Conservation (phyloP, 257 asterid species). For the Petunia axillaris region DNA sequence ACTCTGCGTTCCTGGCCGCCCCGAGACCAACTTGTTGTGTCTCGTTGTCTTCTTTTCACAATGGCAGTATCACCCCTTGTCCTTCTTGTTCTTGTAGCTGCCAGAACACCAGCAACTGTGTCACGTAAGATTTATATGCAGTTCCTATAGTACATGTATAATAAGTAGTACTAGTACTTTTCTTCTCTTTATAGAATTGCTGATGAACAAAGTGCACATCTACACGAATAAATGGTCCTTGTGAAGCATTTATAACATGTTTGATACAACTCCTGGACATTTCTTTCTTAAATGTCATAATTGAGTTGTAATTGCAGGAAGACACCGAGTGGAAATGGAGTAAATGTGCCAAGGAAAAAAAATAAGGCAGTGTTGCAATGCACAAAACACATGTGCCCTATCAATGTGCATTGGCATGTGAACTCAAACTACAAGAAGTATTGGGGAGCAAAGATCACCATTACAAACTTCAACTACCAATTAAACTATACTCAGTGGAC, state of each 20-base stretch:
- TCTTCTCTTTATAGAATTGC: background rate
- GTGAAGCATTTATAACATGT: background rate
- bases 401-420: constrained; percentile 82
- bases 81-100: constrained; percentile 75
- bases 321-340: constrained; percentile 44
- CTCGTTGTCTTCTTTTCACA: constrained; percentile 78
- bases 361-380: constrained; percentile 59
- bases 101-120: constrained; percentile 55
- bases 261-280: background rate
- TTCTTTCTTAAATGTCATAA: background rate
- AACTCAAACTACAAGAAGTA: constrained; percentile 60
- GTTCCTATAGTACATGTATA: background rate
- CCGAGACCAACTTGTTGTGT: constrained; percentile 67
- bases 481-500: constrained; percentile 83
- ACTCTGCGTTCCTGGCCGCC: constrained; percentile 59
- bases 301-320: constrained; percentile 2
- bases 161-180: background rate
- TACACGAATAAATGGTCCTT: constrained; percentile 39
- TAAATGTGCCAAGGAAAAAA: constrained; percentile 62
- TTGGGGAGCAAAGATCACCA: constrained; percentile 67
- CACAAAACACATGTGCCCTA: constrained; percentile 76
- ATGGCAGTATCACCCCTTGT: constrained; percentile 63
- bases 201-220: background rate
- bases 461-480: constrained; percentile 66
- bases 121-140: constrained; percentile 45